Evolutionary conservation across 139 green algal genomes (phyloP).

Genomic region (Coccomyxa sp.): DNA sequence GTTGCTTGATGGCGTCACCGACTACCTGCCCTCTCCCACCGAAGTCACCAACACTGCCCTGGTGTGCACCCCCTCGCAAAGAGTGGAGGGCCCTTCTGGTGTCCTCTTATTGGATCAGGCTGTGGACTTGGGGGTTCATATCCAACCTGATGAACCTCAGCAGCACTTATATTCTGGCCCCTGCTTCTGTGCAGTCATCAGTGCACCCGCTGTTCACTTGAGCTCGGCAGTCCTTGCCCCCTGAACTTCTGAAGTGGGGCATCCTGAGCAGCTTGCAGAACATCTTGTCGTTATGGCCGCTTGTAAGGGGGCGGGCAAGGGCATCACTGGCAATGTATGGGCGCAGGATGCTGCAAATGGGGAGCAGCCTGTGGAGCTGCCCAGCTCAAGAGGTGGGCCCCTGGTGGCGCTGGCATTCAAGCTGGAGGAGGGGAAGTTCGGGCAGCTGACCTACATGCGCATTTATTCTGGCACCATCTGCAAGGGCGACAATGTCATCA

Average conservation of each 20-base stretch:
- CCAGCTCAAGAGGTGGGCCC: slow-evolving; percentile 42
- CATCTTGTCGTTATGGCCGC: no score
- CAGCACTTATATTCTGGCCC: no score
- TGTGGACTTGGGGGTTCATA: no score
- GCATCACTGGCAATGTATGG: no score
- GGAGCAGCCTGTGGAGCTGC: slow-evolving; percentile 62
- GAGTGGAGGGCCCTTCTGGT: background rate
- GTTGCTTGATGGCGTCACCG: slow-evolving; percentile 83
- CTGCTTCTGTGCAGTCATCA: no score
- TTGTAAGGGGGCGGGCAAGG: no score
- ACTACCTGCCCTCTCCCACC: slow-evolving; percentile 87
- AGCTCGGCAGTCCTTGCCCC: no score
- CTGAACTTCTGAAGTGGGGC: no score
- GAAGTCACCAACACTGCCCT: slow-evolving; percentile 69
- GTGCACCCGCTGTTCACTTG: no score
- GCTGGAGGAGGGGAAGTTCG: slow-evolving; percentile 96
- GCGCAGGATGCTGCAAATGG: slow-evolving; percentile 41
- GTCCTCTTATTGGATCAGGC: background rate
- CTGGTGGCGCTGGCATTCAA: slow-evolving; percentile 93
- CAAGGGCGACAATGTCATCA: slow-evolving; percentile 80
- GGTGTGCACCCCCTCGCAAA: slow-evolving; percentile 12
- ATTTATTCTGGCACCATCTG: slow-evolving; percentile 87
- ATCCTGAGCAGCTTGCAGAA: no score
- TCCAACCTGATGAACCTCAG: no score
- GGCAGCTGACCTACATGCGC: slow-evolving; percentile 97